Base-by-base conservation (phyloP, 345 rosid genomes). In the Capsella bursapastoris region DNA sequence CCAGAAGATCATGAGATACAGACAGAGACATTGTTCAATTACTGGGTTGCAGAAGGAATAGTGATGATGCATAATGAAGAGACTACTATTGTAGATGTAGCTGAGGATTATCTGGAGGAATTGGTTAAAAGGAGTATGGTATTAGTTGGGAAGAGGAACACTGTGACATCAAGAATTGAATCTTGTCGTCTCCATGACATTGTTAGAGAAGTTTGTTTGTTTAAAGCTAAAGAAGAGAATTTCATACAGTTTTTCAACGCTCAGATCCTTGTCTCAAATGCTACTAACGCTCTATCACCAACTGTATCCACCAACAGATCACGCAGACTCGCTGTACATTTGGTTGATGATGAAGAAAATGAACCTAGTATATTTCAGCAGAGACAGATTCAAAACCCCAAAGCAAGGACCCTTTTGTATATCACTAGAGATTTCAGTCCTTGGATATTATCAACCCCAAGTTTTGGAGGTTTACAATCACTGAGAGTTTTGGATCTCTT, bases 1-100 rank as follows among this genome's bases (percentile, higher is more conserved):
- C 78, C 73, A 18, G 67, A 74, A 74, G 67, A 84, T 66, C 71
- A 32, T 14, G 79, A 78, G 5, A 85, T 87, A 68, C 75, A 78
- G 1, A 49, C 52, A 0, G 80, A 69, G 34, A 80, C 75, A 34
- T 50, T 87, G 58, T 55, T 85, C 45, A 67, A 43, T 25, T 75
- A 83, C 68, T 87, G 85, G 90, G 64, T 81, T 13, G 85, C 84
- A 4, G 83, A 82, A 64, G 90, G 90, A 18, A 51, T 86, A 45
- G 64, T 84, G 16, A 12, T 72, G 25, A 2, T 53, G 11, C 34
- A 8, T 7, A 32, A 6, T 43, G 57, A 2, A 16, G 64, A 27
- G 35, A 43, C 25, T 44, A 0, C 76, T 2, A 31, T 71, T 11
- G 82, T 70, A 50, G 77, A 84, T 59, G 70, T 56, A 3, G 83